These are phyloP conservation scores for Waltergamsia citrina DNA, from an alignment of 2,329 filamentous ascomycete species.

Conservation along the genomic window DNA sequence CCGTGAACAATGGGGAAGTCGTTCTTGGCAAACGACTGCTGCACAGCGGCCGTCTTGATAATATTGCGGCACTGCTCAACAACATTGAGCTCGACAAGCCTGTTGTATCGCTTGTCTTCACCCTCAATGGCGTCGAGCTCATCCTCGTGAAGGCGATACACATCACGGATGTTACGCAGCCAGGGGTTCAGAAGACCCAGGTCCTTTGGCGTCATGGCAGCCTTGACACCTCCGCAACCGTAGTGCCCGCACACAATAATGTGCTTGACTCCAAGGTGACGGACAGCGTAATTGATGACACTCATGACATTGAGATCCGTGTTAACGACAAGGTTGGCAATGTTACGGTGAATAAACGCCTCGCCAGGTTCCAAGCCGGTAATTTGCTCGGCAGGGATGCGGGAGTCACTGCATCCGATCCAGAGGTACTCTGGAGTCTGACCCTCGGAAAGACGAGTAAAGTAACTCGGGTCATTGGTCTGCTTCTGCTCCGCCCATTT, in stretches of 20 bases:
- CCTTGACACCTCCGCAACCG: conserved; percentile 68
- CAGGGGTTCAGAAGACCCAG: conserved; percentile 64
- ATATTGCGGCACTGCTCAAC: conserved; percentile 67
- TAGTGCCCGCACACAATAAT: conserved; percentile 74
- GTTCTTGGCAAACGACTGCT: conserved; percentile 57
- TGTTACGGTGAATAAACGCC: conserved; percentile 90
- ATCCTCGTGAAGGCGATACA: conserved; percentile 60
- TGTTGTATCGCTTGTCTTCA: conserved; percentile 51
- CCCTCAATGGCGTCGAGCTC: conserved; percentile 57
- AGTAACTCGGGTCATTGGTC: conserved; percentile 53
- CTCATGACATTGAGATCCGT: conserved; percentile 71
- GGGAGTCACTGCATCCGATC: conserved; percentile 87
- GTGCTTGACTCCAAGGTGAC: conserved; percentile 72
- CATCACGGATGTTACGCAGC: conserved; percentile 66
- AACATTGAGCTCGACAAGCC: conserved; percentile 79
- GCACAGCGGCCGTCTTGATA: conserved; percentile 71
- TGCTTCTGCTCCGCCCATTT: conserved; percentile 54
- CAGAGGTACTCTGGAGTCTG: conserved; percentile 68
- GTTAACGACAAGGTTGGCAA: conserved; percentile 77
- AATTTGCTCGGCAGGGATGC: conserved; percentile 85
- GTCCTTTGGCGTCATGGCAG: conserved; percentile 63
- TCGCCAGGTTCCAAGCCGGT: conserved; percentile 78
- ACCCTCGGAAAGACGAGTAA: conserved; percentile 51
- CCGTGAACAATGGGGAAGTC: conserved; percentile 62
- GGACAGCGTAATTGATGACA: conserved; percentile 82